These are phyloP conservation scores for Penicillium vulpinum DNA, from an alignment of 2,329 filamentous ascomycete genomes.

Conservation along the genomic window DNA sequence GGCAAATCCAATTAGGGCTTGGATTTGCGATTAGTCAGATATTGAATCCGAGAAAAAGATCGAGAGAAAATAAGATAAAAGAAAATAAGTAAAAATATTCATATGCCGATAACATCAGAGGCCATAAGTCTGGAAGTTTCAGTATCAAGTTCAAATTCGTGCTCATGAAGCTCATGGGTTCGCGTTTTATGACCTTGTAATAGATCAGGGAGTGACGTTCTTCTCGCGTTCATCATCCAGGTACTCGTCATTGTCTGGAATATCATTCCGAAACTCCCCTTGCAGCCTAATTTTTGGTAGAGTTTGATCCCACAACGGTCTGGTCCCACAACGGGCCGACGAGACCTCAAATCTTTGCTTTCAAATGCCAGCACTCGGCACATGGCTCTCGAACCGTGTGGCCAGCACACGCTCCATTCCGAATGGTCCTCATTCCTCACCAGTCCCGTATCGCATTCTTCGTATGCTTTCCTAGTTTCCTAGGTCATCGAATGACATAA, in stretches of 20 bases:
- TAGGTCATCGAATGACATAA: not conserved
- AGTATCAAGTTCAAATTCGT: constrained; percentile 30
- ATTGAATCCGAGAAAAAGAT: constrained; percentile 9
- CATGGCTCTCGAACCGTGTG: constrained; percentile 24
- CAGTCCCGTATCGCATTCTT: not conserved
- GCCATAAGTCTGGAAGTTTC: constrained; percentile 14
- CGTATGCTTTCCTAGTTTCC: not conserved
- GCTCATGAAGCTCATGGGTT: constrained; percentile 36
- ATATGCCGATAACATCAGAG: constrained; percentile 17
- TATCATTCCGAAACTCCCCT: constrained; percentile 4
- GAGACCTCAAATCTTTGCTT: constrained; percentile 11
- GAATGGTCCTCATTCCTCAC: constrained; percentile 3
- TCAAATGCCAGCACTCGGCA: constrained; percentile 14
- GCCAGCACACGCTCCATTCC: constrained; percentile 26
- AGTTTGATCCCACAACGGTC: constrained; percentile 2
- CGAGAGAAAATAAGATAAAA: too few species aligned
- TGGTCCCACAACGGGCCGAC: constrained; percentile 11
- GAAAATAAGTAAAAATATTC: constrained; percentile 18
- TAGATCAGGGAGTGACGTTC: constrained; percentile 17
- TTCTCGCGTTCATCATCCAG: constrained; percentile 8
- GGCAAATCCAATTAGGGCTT: constrained; percentile 1
- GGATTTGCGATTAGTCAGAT: constrained; percentile 16
- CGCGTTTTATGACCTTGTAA: constrained; percentile 32
- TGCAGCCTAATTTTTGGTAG: not conserved
- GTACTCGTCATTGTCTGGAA: not conserved